Base-by-base conservation (phyloP, 495 filamentous ascomycete genomes). In the Penicillium antarcticum region DNA sequence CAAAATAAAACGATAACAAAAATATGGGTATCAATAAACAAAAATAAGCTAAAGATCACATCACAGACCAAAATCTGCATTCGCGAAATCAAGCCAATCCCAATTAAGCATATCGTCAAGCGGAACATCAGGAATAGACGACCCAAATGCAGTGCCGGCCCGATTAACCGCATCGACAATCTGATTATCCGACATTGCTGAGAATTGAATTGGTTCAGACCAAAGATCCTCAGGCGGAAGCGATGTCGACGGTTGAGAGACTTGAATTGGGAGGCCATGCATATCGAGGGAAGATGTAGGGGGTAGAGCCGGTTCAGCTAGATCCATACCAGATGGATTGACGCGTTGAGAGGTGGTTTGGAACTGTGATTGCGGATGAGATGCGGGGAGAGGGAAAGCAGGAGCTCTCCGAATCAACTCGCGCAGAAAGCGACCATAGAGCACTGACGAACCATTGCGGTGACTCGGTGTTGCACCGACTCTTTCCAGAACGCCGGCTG, bases 151-250 rank as follows among this genome's bases (percentile, higher is more conserved):
- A 21, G 78, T 78, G 9, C 74, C 80, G 5, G 79, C 78, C 39
- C 76, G 71, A 60, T 82, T 82, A 36, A 87, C 76, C 13, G 81
- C 81, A 57, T 85, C 79, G 5, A 80, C 71, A 26, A 86, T 81
- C 57, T 87, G 81, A 48, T 81, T 70, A 45, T 84, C 81, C 5
- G 82, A 86, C 83, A 87, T 87, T 31, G 81, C 74, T 9, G 82
- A 86, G 60, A 87, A 86, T 42, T 82, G 81, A 33, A 87, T 61
- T 5, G 81, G 74, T 53, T 84, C 79, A 0, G 70, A 59, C 78
- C 74, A 82, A 5, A 73, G 45, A 41, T 68, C 31, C 34, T 56
- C 49, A 2, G 62, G 49, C 12, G 58, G 57, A 26, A 63, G 58
- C 31, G 53, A 34, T 9, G 23, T 31, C 13, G 29, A 29, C 11